phyloP scores from a whole-genome alignment of 1,284 basidiomycete species.

The Peniophora sp. region DNA sequence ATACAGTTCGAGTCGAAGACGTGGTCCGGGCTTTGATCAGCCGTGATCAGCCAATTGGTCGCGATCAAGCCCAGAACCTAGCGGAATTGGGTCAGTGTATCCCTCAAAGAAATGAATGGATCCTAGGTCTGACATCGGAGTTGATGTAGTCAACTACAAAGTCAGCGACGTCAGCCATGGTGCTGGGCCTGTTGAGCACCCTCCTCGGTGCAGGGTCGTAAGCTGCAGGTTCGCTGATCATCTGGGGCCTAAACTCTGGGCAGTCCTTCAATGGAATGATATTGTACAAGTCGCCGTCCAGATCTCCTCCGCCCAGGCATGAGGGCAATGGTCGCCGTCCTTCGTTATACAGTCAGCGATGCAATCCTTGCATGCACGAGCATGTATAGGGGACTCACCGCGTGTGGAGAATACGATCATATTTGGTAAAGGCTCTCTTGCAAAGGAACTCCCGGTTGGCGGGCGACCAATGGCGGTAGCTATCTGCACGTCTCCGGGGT shows the following conservation, averaged over 20 bases:
- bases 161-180: slow-evolving; percentile 62
- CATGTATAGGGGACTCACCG: slow-evolving; percentile 24
- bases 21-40: slow-evolving; percentile 50
- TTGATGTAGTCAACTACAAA: slow-evolving; percentile 69
- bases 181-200: slow-evolving; percentile 43
- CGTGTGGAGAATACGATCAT: slow-evolving; percentile 51
- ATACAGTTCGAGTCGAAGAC: slow-evolving; percentile 56
- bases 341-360: slow-evolving; percentile 15
- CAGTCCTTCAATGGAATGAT: slow-evolving; percentile 26
- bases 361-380: not conserved
- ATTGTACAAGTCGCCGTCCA: slow-evolving; percentile 44
- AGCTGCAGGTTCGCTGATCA: slow-evolving; percentile 33
- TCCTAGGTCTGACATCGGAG: slow-evolving; percentile 41
- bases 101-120: not conserved
- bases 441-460: slow-evolving; percentile 43
- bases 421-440: slow-evolving; percentile 40
- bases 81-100: not conserved
- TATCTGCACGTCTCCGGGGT: slow-evolving; percentile 61
- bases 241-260: slow-evolving; percentile 22
- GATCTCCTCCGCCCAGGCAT: slow-evolving; percentile 56
- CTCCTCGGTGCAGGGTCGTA: slow-evolving; percentile 44
- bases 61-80: slow-evolving; percentile 57
- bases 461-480: slow-evolving; percentile 53
- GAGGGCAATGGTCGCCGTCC: slow-evolving; percentile 52
- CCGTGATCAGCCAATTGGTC: slow-evolving; percentile 54